Conservation (phyloP, 73 alveolate species). For the Diophrys appendiculata region DNA sequence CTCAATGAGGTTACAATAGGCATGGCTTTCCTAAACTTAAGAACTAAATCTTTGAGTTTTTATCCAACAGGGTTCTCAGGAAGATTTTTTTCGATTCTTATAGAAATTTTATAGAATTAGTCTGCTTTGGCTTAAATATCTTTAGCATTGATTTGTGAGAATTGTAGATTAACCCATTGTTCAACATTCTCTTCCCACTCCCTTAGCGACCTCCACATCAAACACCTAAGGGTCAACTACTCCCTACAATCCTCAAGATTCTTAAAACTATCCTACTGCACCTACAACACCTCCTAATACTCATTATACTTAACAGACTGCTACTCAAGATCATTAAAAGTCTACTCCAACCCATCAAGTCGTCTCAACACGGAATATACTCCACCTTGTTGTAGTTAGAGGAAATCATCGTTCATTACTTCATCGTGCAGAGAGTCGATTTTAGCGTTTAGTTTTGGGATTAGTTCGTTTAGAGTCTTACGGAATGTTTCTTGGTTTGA, state of each 20-base stretch:
- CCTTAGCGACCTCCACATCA: constrained; percentile 78
- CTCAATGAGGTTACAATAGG: constrained; percentile 86
- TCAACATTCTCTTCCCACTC: constrained; percentile 66
- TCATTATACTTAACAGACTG: constrained; percentile 37
- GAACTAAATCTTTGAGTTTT: constrained; percentile 66
- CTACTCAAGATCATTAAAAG: constrained; percentile 43
- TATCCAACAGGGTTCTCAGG: constrained; percentile 71
- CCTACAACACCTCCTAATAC: constrained; percentile 72
- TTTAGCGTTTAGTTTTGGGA: constrained; percentile 41
- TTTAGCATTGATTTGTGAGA: constrained; percentile 75
- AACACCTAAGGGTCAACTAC: constrained; percentile 62
- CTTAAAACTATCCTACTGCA: constrained; percentile 62
- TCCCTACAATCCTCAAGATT: constrained; percentile 71
- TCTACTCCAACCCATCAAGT: constrained; percentile 45
- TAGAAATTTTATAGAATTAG: constrained; percentile 66
- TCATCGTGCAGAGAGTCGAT: constrained; percentile 29
- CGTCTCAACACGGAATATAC: constrained; percentile 42
- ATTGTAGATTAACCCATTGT: constrained; percentile 70
- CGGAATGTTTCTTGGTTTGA: constrained; percentile 57
- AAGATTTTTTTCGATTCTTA: constrained; percentile 76
- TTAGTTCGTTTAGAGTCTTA: constrained; percentile 48
- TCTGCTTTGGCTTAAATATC: constrained; percentile 79
- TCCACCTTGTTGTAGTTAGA: constrained; percentile 23
- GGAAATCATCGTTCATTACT: constrained; percentile 45
- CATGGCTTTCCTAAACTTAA: constrained; percentile 81